Evolutionary conservation across 2,329 filamentous ascomycete species (phyloP).

Genomic region (Canariomyces notabilis): DNA sequence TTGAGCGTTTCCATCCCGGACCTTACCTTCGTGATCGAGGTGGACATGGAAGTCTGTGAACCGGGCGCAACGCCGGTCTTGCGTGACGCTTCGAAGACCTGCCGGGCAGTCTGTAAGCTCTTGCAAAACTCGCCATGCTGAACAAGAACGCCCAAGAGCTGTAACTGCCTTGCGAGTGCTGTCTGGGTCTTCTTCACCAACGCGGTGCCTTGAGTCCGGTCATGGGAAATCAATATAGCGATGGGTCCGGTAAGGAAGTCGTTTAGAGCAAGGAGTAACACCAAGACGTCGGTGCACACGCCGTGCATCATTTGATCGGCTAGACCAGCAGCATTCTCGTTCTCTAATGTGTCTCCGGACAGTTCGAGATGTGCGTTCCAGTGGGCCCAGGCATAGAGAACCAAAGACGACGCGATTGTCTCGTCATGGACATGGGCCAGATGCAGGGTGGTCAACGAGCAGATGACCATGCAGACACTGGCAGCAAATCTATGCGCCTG

Average conservation of each 20-base stretch:
- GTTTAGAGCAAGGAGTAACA: conserved; percentile 16
- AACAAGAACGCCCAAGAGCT: conserved; percentile 5
- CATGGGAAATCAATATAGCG: conserved; percentile 6
- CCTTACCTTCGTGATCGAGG: not conserved
- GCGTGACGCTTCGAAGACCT: conserved; percentile 10
- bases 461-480: conserved; percentile 16
- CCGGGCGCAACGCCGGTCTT: not conserved
- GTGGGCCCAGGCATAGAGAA: conserved; percentile 19
- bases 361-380: conserved; percentile 16
- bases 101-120: conserved; percentile 9
- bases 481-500: conserved; percentile 15
- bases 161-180: conserved; percentile 9
- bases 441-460: conserved; percentile 11
- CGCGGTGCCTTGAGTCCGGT: conserved; percentile 1
- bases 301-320: conserved; percentile 13
- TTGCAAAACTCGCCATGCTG: not conserved
- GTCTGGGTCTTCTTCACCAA: conserved; percentile 13
- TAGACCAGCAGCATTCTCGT: conserved; percentile 4
- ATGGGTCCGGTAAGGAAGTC: conserved; percentile 19
- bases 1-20: not conserved
- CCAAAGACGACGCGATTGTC: conserved; percentile 7
- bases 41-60: not conserved
- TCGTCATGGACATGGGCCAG: conserved; percentile 13
- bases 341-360: conserved; percentile 8
- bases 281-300: conserved; percentile 14